Base-by-base conservation (phyloP, 306 rosid genomes). In the Carpinus fangiana region DNA sequence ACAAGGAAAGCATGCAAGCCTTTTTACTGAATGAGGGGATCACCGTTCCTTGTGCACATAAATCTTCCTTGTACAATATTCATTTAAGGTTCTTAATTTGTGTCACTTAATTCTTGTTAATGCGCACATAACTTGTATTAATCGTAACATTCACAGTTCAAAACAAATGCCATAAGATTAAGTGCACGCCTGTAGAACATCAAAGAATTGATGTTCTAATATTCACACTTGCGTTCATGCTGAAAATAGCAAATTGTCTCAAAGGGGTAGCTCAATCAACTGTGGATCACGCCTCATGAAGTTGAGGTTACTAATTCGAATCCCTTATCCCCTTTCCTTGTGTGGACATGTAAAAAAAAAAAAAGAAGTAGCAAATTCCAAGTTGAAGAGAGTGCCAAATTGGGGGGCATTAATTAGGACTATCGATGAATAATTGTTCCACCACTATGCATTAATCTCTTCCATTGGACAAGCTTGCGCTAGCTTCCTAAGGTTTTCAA, bases 401-500 rank as follows among this genome's bases (percentile, higher is more conserved):
- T 66, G 73, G 53, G 73, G 53, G 61, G 45, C 55, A 52, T 53
- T 31, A 69, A 52, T 53, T 28, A 73, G 78, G 70, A 69, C 67
- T 0, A 53, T 55, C 0, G 62, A 51, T 69, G 65, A 78, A 71
- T 77, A 8, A 18, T 72, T 76, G 76, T 60, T 31, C 31, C 28
- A 68, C 36, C 78, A 64, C 50, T 8, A 69, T 51, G 43, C 67
- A 71, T 31, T 56, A 67, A 23, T 23, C 76, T 4, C 38, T 51
- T 87, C 86, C 80, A 55, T 70, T 28, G 97, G 90, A 79, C 78
- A 88, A 56, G 91, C 88, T 81, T 87, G 94, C 14, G 91, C 94
- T 73, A 88, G 78, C 81, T 92, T 88, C 80, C 78, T 81, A 55
- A 93, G 94, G 72, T 93, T 89, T 81, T 93, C 96, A 84, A 93